Percentiles rank a stretch among this genome's conserved stretches.
Conservation (phyloP, 306 rosid species). For the Coriaria nepalensis region DNA sequence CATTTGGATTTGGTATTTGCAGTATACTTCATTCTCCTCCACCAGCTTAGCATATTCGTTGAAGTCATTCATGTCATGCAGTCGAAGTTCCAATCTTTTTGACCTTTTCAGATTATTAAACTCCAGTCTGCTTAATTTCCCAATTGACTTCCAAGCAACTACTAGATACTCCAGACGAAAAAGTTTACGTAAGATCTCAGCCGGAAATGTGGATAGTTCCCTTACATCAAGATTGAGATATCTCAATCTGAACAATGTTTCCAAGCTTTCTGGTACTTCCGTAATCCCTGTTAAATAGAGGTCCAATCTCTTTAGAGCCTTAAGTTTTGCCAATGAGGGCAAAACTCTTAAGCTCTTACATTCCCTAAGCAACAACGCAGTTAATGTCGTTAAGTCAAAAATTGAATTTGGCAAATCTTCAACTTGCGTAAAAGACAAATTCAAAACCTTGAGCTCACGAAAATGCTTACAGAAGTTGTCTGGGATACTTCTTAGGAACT, state of each 20-base stretch:
- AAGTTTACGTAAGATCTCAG: not conserved
- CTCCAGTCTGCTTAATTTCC: not conserved
- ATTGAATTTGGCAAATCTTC: constrained; percentile 10
- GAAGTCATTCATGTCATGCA: not conserved
- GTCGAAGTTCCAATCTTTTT: constrained; percentile 3
- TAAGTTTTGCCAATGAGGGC: constrained; percentile 8
- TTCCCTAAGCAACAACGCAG: constrained; percentile 1
- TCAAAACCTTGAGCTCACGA: constrained; percentile 10
- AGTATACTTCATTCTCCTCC: not conserved
- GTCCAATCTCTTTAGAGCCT: constrained; percentile 9
- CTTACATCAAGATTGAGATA: not conserved
- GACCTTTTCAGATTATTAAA: constrained; percentile 6
- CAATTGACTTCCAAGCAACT: not conserved
- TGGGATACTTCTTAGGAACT: not conserved
- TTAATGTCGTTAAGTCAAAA: constrained; percentile 8
- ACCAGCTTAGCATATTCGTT: not conserved
- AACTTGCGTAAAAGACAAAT: constrained; percentile 8
- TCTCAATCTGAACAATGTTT: constrained; percentile 3
- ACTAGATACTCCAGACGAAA: constrained; percentile 6
- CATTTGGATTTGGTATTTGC: not conserved
- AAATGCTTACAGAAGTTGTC: constrained; percentile 8
- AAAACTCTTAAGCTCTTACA: constrained; percentile 2
- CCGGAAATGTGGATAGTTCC: not conserved
- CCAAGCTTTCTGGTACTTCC: constrained; percentile 15
- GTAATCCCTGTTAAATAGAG: not conserved